phyloP scores from a whole-genome alignment of 805 yeast species.

The Pichia heedii region DNA sequence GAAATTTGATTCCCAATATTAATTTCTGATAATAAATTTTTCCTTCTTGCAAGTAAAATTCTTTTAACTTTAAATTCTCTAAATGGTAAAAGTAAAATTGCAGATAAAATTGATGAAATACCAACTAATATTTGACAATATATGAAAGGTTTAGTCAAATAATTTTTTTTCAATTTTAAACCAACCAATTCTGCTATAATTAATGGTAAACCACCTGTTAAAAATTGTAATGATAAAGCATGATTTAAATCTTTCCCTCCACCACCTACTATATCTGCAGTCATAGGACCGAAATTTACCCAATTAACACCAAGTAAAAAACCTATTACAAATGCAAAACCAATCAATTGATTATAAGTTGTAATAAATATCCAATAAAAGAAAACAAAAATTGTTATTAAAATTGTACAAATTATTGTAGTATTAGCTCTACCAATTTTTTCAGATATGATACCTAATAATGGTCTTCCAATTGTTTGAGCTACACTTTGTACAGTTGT shows the following conservation, averaged over 20 bases:
- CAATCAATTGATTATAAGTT: slow-evolving; percentile 33
- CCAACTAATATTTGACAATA: slow-evolving; percentile 59
- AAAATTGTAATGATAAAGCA: slow-evolving; percentile 20
- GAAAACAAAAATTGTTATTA: slow-evolving; percentile 32
- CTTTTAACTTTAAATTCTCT: slow-evolving; percentile 48
- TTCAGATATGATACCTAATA: slow-evolving; percentile 39
- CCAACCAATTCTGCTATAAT: slow-evolving; percentile 27
- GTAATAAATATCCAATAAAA: slow-evolving; percentile 42
- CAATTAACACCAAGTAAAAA: slow-evolving; percentile 38
- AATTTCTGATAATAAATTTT: slow-evolving; percentile 4
- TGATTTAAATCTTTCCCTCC: slow-evolving; percentile 24
- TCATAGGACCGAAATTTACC: slow-evolving; percentile 29
- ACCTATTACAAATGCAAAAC: slow-evolving; percentile 38
- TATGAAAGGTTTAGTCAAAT: slow-evolving; percentile 36
- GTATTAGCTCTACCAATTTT: slow-evolving; percentile 39
- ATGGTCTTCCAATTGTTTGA: slow-evolving; percentile 44
- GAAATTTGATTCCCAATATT: neutral
- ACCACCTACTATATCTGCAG: slow-evolving; percentile 28
- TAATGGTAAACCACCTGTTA: slow-evolving; percentile 25
- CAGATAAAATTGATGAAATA: slow-evolving; percentile 32
- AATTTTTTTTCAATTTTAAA: slow-evolving; percentile 20
- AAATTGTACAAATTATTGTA: slow-evolving; percentile 28
- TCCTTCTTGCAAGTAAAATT: slow-evolving; percentile 25
- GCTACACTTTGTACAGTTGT: slow-evolving; percentile 39
- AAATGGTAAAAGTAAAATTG: slow-evolving; percentile 35